A percentile compares a stretch with the other conserved stretches of the same genome.
phyloP scores from a whole-genome alignment of 2,329 filamentous ascomycete genomes.

The Ophiostoma quercus region DNA sequence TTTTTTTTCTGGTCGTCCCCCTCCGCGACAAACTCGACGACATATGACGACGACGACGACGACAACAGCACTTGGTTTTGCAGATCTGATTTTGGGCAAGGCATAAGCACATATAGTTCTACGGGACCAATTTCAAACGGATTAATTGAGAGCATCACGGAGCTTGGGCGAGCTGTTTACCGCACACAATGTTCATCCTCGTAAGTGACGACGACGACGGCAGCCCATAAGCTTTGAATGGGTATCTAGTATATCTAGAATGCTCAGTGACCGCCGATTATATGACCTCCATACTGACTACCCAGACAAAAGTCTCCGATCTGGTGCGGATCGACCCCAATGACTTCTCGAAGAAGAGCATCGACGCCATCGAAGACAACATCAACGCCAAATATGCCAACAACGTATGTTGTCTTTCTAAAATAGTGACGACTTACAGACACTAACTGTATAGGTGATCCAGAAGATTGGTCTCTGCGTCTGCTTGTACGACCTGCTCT shows the following conservation, averaged over 20 bases:
- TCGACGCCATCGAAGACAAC: slow-evolving; percentile 86
- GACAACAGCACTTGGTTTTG: neutral
- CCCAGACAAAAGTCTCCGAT: slow-evolving; percentile 85
- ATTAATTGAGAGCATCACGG: neutral
- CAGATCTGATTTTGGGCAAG: neutral
- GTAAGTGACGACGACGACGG: slow-evolving; percentile 34
- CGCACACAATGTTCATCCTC: slow-evolving; percentile 46
- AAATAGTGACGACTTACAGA: neutral
- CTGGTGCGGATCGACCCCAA: slow-evolving; percentile 87
- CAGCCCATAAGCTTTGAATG: no score
- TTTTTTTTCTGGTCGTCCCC: slow-evolving; percentile 23
- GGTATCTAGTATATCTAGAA: no score
- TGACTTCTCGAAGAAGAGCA: slow-evolving; percentile 78
- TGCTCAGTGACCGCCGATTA: no score
- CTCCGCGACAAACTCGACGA: slow-evolving; percentile 16
- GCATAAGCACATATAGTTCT: neutral
- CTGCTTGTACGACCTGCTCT: slow-evolving; percentile 84
- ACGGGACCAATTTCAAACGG: neutral
- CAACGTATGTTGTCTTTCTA: slow-evolving; percentile 47
- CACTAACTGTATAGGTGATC: slow-evolving; percentile 46
- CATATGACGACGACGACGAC: neutral
- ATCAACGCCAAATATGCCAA: slow-evolving; percentile 97
- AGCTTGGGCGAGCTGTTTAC: neutral
- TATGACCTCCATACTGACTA: neutral
- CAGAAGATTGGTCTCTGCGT: slow-evolving; percentile 93